Base-by-base conservation (phyloP, 768 basidiomycete genomes). In the Mycena metata region DNA sequence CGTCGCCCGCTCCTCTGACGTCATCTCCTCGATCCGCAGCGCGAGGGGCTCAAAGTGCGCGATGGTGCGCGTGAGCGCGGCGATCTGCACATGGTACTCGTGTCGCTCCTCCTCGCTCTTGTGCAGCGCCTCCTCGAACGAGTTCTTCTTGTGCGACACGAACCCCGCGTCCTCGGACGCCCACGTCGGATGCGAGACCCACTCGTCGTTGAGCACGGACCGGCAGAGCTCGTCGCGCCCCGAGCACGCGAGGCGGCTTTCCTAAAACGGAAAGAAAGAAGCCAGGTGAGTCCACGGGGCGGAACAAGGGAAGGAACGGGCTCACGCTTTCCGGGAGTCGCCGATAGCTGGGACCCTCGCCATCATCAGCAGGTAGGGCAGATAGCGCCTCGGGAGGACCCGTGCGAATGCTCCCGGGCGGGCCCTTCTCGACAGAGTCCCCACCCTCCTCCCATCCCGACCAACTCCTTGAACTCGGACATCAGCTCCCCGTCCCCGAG, bases 171-270 rank as follows among this genome's bases (percentile, higher is more conserved):
- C 96, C 77, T 99, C 97, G 23, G 96, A 96, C 11, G 96, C 96
- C 95, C 96, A 98, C 1, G 96, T 97, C 4, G 98, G 97, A 78
- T 99, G 97, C 16, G 97, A 98, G 13, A 99, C 96, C 97, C 98
- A 99, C 72, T 92, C 89, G 76, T 99, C 96, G 76, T 99, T 99
- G 51, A 99, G 87, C 33, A 99, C 96, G 33, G 95, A 96, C 77
- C 96, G 94, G 76, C 94, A 96, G 63, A 98, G 91, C 69, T 95
- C 90, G 74, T 98, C 96, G 33, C 98, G 91, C 13, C 94, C 96
- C 4, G 98, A 98, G 77, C 98, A 99, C 30, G 95, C 93, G 21
- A 98, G 80, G 45, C 88, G 86, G 70, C 92, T 88, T 82, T 99
- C 97, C 96, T 98, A 74, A 70, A 57, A 68, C 16, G 47, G 33